Base-by-base conservation (phyloP, 768 basidiomycete species). In the Leccinum arenicola region DNA sequence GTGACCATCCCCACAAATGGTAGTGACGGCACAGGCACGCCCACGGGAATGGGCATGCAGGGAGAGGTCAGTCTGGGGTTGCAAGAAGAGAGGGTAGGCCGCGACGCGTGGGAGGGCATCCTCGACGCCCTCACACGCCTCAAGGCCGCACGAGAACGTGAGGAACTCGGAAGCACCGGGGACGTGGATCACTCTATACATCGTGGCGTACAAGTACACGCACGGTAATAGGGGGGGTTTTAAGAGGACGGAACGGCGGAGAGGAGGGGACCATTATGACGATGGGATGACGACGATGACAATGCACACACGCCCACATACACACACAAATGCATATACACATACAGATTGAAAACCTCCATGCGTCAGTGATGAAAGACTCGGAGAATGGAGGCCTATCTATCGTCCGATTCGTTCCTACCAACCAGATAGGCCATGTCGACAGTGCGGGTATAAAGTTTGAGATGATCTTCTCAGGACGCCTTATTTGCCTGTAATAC, bases 81-180 rank as follows among this genome's bases (percentile, higher is more conserved):
- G 48, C 91, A 91, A 66, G 90, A 92, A 74, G 87, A 87, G 68
- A 79, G 89, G 52, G 76, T 88, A 9, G 88, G 89, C 61, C 77
- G 86, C 4, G 86, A 89, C 70, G 88, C 91, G 58, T 93, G 91
- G 91, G 80, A 82, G 55, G 85, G 85, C 19, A 85, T 92, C 57
- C 77, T 91, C 15, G 78, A 83, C 61, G 87, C 88, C 61, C 80
- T 93, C 43, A 78, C 74, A 55, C 80, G 84, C 54, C 77, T 91
- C 67, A 87, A 85, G 72, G 80, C 77, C 35, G 77, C 75, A 38
- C 70, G 69, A 54, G 72, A 72, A 54, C 55, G 58, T n/a, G 74
- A 73, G 33, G 54, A 49, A 38, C 50, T 31, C 45, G 50, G 51
- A 9, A 31, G 23, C 47, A 25, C 51, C 6, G 31, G 57, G 17